phyloP scores from a whole-genome alignment of 768 basidiomycete genomes.

The Lactarius sanguifluus region DNA sequence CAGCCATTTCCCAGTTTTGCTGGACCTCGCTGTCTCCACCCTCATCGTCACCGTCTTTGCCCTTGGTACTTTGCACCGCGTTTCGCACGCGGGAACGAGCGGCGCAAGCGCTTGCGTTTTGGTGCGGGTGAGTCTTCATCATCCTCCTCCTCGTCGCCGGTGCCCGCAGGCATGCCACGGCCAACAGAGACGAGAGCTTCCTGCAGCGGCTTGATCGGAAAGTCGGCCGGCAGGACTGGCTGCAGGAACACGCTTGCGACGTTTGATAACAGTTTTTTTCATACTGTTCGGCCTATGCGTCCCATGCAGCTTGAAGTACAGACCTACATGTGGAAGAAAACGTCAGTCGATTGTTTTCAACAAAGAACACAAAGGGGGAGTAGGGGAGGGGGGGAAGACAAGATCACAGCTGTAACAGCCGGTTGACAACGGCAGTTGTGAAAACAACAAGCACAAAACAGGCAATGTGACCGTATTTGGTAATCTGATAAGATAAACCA shows the following conservation, averaged over 20 bases:
- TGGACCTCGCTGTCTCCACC: constrained; percentile 28
- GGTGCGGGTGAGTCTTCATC: constrained; percentile 46
- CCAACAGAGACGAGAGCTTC: constrained; percentile 86
- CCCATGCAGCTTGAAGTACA: constrained; percentile 98
- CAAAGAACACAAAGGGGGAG: background rate
- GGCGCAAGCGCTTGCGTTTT: constrained; percentile 56
- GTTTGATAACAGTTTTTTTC: constrained; percentile 99
- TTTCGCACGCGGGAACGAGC: constrained; percentile 32
- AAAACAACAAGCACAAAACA: constrained; percentile 16
- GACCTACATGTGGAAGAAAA: constrained; percentile 52
- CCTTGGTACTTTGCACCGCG: constrained; percentile 28
- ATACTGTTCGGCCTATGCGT: constrained; percentile 96
- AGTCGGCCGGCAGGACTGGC: constrained; percentile 55
- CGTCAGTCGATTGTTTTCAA: constrained; percentile 26
- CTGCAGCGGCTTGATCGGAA: constrained; percentile 86
- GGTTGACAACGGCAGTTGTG: constrained; percentile 12
- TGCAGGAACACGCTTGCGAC: constrained; percentile 95
- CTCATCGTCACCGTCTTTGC: constrained; percentile 34
- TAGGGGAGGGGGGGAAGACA: too few relatives aligned
- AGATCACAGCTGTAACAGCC: background rate
- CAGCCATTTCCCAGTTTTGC: constrained; percentile 24
- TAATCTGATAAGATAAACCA: constrained; percentile 33
- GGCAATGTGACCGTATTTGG: constrained; percentile 33
- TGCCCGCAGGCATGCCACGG: constrained; percentile 44
- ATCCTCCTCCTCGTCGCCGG: constrained; percentile 46